Conservation (phyloP, 345 rosid species). For the Clarkia xantiana region DNA sequence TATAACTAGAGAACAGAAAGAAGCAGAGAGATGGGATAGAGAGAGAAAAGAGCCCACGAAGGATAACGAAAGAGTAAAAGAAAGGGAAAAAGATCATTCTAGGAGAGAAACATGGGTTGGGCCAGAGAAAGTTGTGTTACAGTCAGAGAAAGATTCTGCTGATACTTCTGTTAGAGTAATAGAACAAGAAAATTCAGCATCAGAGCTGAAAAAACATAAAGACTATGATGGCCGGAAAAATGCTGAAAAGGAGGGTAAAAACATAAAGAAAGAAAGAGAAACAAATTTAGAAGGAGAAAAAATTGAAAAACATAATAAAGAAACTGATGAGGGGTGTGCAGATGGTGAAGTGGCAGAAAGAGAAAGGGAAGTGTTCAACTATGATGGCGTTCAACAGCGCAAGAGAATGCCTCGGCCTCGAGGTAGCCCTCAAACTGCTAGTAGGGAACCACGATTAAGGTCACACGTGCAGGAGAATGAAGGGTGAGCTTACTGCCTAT, state of each 20-base stretch:
- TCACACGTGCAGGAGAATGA: conserved; percentile 69
- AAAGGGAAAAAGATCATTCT: conserved; percentile 57
- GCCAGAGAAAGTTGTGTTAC: conserved; percentile 47
- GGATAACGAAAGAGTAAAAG: conserved; percentile 67
- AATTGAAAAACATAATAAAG: conserved; percentile 76
- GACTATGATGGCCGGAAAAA: conserved; percentile 60
- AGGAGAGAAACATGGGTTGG: conserved; percentile 61
- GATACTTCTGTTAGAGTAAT: conserved; percentile 47
- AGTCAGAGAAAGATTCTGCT: conserved; percentile 49
- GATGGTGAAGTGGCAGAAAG: conserved; percentile 79
- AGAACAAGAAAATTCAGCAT: conserved; percentile 42
- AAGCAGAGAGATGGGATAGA: conserved; percentile 75
- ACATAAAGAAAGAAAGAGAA: conserved; percentile 79
- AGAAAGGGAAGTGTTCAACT: conserved; percentile 66
- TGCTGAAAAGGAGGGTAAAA: conserved; percentile 60
- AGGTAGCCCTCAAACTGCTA: conserved; percentile 72
- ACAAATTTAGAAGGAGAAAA: conserved; percentile 62
- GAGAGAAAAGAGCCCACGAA: conserved; percentile 64
- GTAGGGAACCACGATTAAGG: conserved; percentile 51
- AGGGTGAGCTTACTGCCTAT: conserved; percentile 42
- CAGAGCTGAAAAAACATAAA: conserved; percentile 60
- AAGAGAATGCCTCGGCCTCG: conserved; percentile 93
- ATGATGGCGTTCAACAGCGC: conserved; percentile 91
- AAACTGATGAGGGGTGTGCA: conserved; percentile 77
- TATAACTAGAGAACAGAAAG: conserved; percentile 58